phyloP scores from a whole-genome alignment of 140 eudicot genomes.

The Erigeron philadelphicus region DNA sequence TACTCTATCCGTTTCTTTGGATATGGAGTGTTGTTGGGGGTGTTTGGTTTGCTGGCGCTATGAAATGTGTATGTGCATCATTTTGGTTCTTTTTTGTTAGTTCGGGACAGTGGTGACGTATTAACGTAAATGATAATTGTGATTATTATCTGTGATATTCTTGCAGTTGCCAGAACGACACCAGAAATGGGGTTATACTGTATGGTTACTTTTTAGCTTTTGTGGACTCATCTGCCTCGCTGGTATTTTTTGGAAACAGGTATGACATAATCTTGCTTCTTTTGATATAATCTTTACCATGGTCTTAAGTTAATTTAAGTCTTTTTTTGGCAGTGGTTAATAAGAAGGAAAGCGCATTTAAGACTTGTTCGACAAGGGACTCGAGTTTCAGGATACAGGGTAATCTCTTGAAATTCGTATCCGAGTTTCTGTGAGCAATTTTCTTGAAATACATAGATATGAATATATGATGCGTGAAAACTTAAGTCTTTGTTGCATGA shows the following conservation, averaged over 20 bases:
- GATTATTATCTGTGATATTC: slow-evolving; percentile 6
- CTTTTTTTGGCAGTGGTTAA: slow-evolving; percentile 61
- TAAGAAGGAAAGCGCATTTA: slow-evolving; percentile 72
- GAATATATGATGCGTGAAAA: slow-evolving; percentile 10
- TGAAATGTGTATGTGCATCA: slow-evolving; percentile 54
- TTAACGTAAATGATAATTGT: background rate
- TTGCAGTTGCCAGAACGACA: slow-evolving; percentile 85
- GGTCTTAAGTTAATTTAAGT: background rate
- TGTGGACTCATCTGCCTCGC: slow-evolving; percentile 83
- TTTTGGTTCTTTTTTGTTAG: background rate
- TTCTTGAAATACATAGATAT: background rate
- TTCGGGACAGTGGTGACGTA: background rate
- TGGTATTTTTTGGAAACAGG: slow-evolving; percentile 67
- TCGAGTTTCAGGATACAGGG: slow-evolving; percentile 78
- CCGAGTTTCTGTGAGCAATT: slow-evolving; percentile 2
- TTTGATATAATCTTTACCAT: slow-evolving; percentile 1
- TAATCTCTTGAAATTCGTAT: slow-evolving; percentile 24
- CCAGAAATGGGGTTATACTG: slow-evolving; percentile 85
- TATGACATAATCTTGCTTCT: slow-evolving; percentile 21
- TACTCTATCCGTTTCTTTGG: slow-evolving; percentile 89
- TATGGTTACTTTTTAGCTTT: slow-evolving; percentile 92
- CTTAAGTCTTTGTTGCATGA: background rate
- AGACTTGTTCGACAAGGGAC: slow-evolving; percentile 70
- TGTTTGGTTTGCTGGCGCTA: slow-evolving; percentile 68
- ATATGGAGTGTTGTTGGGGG: slow-evolving; percentile 83